Evolutionary conservation across 2,329 filamentous ascomycete species (phyloP).

Genomic region (Ambrosiella cleistominuta): DNA sequence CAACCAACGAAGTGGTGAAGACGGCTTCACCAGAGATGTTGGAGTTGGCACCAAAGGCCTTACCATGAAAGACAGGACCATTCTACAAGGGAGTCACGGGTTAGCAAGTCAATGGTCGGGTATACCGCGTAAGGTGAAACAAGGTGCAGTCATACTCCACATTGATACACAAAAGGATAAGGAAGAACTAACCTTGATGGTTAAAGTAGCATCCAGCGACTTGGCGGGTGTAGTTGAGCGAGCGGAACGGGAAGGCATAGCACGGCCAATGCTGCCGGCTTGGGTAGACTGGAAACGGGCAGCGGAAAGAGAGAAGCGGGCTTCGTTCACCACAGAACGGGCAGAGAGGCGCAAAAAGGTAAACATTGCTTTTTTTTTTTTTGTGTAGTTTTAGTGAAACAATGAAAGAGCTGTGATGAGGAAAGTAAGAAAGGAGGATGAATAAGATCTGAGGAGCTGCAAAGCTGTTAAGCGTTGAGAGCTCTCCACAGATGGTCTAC

Average conservation of each 20-base stretch:
- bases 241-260: constrained; percentile 25
- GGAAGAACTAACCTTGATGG: constrained; percentile 50
- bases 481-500: constrained; percentile 27
- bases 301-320: constrained; percentile 21
- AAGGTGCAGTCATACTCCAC: neutral
- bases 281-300: constrained; percentile 19
- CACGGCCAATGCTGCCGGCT: constrained; percentile 50
- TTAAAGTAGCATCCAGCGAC: constrained; percentile 74
- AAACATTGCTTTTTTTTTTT: constrained; percentile 15
- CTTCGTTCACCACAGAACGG: constrained; percentile 19
- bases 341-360: constrained; percentile 31
- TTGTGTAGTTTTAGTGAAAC: neutral
- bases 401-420: constrained; percentile 8
- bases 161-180: constrained; percentile 12
- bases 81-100: constrained; percentile 33
- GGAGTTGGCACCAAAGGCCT: constrained; percentile 86
- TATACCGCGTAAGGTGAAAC: neutral
- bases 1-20: constrained; percentile 94
- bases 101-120: constrained; percentile 9
- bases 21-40: constrained; percentile 97
- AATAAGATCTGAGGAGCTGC: constrained; percentile 13
- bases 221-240: constrained; percentile 10
- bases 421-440: constrained; percentile 7
- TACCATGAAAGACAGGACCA: constrained; percentile 89
- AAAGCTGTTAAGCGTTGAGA: constrained; percentile 16